These are phyloP conservation scores for Neurospora cerealis DNA, from an alignment of 495 filamentous ascomycete genomes.

Conservation along the genomic window DNA sequence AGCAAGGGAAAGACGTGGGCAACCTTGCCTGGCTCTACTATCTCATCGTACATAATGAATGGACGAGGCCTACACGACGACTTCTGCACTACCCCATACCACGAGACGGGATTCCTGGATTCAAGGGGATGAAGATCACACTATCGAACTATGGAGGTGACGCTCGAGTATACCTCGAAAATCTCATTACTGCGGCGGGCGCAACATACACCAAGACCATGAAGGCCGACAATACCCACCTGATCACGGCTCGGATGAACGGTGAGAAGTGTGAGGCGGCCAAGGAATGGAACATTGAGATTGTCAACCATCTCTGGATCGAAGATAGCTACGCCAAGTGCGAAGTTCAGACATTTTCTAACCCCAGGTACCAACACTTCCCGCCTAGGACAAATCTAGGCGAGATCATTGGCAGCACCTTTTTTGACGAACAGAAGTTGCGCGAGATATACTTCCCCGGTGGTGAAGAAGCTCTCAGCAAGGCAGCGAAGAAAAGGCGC, in stretches of 20 bases:
- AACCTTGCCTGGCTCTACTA: constrained; percentile 91
- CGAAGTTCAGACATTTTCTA: constrained; percentile 53
- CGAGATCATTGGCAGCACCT: constrained; percentile 84
- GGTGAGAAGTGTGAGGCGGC: constrained; percentile 91
- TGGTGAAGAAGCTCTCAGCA: constrained; percentile 19
- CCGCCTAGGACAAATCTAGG: constrained; percentile 82
- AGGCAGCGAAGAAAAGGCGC: constrained; percentile 28
- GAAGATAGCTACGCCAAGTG: constrained; percentile 94
- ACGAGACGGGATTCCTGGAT: constrained; percentile 64
- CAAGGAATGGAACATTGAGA: constrained; percentile 79
- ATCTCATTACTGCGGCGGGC: constrained; percentile 71
- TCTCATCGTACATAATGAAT: constrained; percentile 77
- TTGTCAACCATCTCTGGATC: constrained; percentile 93
- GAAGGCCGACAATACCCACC: constrained; percentile 87
- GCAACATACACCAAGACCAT: constrained; percentile 86
- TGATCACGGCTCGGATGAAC: constrained; percentile 77
- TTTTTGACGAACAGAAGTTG: constrained; percentile 29
- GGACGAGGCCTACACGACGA: constrained; percentile 69
- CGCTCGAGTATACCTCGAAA: constrained; percentile 87
- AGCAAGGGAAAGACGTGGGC: constrained; percentile 68
- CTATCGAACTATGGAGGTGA: constrained; percentile 95
- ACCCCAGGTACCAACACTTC: constrained; percentile 69
- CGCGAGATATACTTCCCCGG: constrained; percentile 31
- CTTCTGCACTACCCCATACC: constrained; percentile 86
- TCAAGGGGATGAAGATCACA: constrained; percentile 65